Evolutionary conservation across 148 eudicot genomes (phyloP).

Genomic region (Nyssa sinensis): DNA sequence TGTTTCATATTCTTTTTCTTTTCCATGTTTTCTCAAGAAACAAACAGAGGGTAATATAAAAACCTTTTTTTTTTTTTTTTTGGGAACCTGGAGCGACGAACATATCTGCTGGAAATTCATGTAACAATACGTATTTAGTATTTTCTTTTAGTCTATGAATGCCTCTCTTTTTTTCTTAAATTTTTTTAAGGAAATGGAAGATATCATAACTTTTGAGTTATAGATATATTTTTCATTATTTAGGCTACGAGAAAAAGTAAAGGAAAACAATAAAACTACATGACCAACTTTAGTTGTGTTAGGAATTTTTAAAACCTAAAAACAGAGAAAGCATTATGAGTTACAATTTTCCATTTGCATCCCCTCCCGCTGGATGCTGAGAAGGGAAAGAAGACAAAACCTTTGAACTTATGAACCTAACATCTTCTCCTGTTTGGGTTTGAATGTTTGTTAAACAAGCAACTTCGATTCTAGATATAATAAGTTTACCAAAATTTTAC

Average conservation of each 20-base stretch:
- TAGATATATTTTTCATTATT: neutral
- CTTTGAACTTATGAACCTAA: neutral
- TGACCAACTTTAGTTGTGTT: too few species aligned
- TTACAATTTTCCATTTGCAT: too few species aligned
- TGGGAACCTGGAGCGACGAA: neutral
- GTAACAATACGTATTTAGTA: neutral
- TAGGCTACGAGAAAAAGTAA: too few species aligned
- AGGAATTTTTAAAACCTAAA: too few species aligned
- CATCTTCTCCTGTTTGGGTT: neutral
- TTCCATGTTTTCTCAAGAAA: neutral
- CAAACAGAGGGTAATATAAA: neutral
- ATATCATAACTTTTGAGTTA: too few species aligned
- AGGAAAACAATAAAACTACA: too few species aligned
- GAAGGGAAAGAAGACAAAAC: neutral
- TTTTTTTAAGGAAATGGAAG: neutral
- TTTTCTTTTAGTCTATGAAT: neutral
- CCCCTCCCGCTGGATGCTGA: too few species aligned
- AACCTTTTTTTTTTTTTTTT: too few species aligned
- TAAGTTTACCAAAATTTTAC: neutral
- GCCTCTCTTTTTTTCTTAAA: too few species aligned
- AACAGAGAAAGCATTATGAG: too few species aligned
- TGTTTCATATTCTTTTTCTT: neutral
- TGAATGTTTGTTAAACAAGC: neutral
- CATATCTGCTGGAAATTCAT: neutral
- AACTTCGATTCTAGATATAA: neutral